Base-by-base conservation (phyloP, 768 basidiomycete genomes). In the Steccherinum ochraceum region DNA sequence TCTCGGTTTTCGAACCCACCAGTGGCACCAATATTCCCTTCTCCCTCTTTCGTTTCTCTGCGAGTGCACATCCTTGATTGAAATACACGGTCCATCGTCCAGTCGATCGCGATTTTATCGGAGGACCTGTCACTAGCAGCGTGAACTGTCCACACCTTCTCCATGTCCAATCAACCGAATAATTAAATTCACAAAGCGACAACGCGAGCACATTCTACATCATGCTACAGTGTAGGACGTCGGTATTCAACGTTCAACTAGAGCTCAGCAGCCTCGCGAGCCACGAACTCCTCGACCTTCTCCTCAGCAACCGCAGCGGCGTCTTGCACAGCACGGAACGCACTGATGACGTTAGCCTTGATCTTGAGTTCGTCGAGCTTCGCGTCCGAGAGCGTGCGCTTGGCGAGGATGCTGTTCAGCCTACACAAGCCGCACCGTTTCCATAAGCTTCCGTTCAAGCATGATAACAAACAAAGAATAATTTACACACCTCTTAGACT, bases 291-390 rank as follows among this genome's bases (percentile, higher is more conserved):
- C n/a, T n/a, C n/a, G n/a, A n/a, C n/a, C 47, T 24, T 69, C 54
- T 55, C 70, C 56, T 67, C 67, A 5, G 62, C 64, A 55, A 76
- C 69, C 55, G 69, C 67, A 26, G 63, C 54, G 54, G 40, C 50
- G 11, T 56, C 60, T 54, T 69, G 67, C 48, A 70, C 57, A 7
- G 49, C 62, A 24, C 63, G 62, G 52, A 92, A 91, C 0, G 86
- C 79, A 13, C 69, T 65, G 45, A 93, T 77, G 59, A 98, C 80
- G 72, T 98, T 98, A 49, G 81, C 77, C 73, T 95, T 97, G 65
- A 89, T 78, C 69, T 90, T 88, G 63, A 97, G 84, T 71, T 97
- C 93, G 64, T 99, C 96, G 40, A 93, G 69, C 71, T 98, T 97
- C 40, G 75, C 68, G 0, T 79, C 75, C 5, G 86, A 75, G 40